phyloP scores from a whole-genome alignment of 495 filamentous ascomycete species.

The Talaromyces borbonicus region DNA sequence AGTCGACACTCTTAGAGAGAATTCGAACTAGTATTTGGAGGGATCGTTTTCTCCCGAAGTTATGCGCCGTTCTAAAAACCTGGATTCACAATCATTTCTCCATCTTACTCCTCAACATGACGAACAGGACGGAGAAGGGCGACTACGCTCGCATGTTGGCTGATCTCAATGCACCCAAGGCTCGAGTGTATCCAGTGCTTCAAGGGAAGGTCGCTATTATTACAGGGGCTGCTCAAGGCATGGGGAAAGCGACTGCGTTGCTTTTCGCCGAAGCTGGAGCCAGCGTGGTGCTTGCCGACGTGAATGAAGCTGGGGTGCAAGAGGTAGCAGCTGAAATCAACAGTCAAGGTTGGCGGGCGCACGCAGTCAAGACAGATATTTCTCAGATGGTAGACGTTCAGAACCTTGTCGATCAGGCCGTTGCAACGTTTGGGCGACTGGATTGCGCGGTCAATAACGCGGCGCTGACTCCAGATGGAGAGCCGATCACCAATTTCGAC shows the following conservation, averaged over 20 bases:
- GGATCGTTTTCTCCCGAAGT: no score
- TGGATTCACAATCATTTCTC: no score
- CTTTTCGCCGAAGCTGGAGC: constrained; percentile 28
- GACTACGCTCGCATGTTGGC: no score
- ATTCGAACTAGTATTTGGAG: no score
- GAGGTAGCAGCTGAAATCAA: constrained; percentile 16
- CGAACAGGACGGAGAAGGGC: no score
- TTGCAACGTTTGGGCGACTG: constrained; percentile 11
- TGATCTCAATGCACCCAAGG: no score
- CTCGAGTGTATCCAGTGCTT: no score
- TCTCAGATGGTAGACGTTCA: constrained; percentile 10
- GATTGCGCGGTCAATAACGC: constrained; percentile 18
- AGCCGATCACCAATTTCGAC: constrained; percentile 6
- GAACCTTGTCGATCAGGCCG: constrained; percentile 9
- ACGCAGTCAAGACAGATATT: constrained; percentile 20
- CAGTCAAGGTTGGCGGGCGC: not conserved
- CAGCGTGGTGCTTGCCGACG: constrained; percentile 35
- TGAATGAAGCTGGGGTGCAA: constrained; percentile 23
- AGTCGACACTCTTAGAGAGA: no score
- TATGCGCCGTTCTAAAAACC: no score
- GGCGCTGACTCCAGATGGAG: constrained; percentile 8
- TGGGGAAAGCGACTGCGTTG: constrained; percentile 33
- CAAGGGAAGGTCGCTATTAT: constrained; percentile 33
- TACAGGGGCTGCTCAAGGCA: constrained; percentile 33
- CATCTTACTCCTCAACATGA: no score